phyloP scores from a whole-genome alignment of 768 basidiomycete species.

The Harrya chromipes region DNA sequence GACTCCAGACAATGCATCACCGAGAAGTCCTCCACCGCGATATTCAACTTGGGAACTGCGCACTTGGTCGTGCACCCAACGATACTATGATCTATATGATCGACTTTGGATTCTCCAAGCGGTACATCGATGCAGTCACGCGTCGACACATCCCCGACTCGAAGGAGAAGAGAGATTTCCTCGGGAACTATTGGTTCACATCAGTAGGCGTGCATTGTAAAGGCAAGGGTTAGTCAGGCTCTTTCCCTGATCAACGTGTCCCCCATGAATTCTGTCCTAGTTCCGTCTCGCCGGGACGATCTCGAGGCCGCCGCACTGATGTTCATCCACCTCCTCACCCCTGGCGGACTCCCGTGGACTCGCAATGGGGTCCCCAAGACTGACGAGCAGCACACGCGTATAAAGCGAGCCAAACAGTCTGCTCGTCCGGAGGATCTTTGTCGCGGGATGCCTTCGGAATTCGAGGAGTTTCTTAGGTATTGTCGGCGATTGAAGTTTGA shows the following conservation, averaged over 20 bases:
- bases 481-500: slow-evolving; percentile 65
- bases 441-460: slow-evolving; percentile 62
- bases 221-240: slow-evolving; percentile 53
- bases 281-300: slow-evolving; percentile 77
- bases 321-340: slow-evolving; percentile 78
- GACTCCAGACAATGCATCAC: slow-evolving; percentile 74
- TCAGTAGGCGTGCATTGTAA: slow-evolving; percentile 76
- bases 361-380: slow-evolving; percentile 78
- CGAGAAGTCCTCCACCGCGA: slow-evolving; percentile 74
- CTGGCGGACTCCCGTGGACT: slow-evolving; percentile 74
- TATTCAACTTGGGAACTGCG: slow-evolving; percentile 77
- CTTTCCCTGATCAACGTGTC: slow-evolving; percentile 14
- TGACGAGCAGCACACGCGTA: slow-evolving; percentile 54
- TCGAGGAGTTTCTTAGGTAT: slow-evolving; percentile 75
- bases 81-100: slow-evolving; percentile 73
- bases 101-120: slow-evolving; percentile 82
- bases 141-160: slow-evolving; percentile 71
- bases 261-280: slow-evolving; percentile 37
- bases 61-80: slow-evolving; percentile 57
- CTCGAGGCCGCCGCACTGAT: slow-evolving; percentile 75
- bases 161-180: slow-evolving; percentile 65
- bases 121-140: slow-evolving; percentile 65
- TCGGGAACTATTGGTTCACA: slow-evolving; percentile 85
- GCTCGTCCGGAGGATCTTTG: slow-evolving; percentile 67
- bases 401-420: slow-evolving; percentile 62